A percentile compares a stretch with the other conserved stretches of the same genome.
phyloP scores from a whole-genome alignment of 1,139 yeast species.

The Geotrichum reessii region DNA sequence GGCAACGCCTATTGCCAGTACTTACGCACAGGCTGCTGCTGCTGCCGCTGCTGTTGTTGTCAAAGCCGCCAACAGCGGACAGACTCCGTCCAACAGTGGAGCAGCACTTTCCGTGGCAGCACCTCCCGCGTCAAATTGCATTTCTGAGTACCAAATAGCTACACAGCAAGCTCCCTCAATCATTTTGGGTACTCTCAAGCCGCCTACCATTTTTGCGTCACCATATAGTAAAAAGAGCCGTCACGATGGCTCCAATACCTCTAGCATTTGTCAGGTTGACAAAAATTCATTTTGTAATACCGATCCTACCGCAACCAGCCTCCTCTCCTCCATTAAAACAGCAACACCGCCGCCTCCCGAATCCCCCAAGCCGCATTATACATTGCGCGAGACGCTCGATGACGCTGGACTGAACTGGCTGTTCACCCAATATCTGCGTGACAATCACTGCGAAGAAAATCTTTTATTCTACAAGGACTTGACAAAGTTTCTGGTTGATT shows the following conservation, averaged over 20 bases:
- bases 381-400: conserved; percentile 46
- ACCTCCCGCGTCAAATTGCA: neutral
- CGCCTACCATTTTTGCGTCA: neutral
- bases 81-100: neutral
- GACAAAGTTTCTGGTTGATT: conserved; percentile 40
- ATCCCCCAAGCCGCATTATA: conserved; percentile 16
- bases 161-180: neutral
- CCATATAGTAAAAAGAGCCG: neutral
- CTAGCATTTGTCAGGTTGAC: neutral
- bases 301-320: neutral
- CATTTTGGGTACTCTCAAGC: neutral
- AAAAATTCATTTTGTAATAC: neutral
- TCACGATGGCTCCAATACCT: neutral
- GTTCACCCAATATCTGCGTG: conserved; percentile 58
- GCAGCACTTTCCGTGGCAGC: neutral
- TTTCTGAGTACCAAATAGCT: neutral
- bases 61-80: neutral
- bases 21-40: neutral
- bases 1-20: conserved; percentile 2
- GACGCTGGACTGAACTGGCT: conserved; percentile 78
- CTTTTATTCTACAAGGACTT: conserved; percentile 63
- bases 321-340: neutral
- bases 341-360: neutral
- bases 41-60: neutral
- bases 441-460: conserved; percentile 69